Evolutionary conservation across 192 early-diverging fungal genomes (phyloP).

Genomic region (Backusella parvicylindrica): DNA sequence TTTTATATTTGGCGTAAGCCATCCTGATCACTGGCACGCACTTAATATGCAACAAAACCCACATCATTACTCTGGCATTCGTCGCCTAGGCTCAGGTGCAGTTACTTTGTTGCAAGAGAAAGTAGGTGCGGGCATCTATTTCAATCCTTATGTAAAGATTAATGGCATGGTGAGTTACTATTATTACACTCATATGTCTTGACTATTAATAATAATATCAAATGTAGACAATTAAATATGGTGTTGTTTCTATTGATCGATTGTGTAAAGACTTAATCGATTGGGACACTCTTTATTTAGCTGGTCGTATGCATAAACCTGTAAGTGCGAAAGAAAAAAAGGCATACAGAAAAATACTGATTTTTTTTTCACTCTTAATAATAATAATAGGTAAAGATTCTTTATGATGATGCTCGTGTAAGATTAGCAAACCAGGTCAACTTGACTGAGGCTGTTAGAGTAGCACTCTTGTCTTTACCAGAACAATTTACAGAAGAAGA

Average conservation of each 20-base stretch:
- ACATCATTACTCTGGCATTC: constrained; percentile 87
- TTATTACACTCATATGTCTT: background rate
- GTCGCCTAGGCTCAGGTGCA: constrained; percentile 65
- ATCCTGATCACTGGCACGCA: constrained; percentile 97
- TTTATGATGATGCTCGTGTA: constrained; percentile 73
- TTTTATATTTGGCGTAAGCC: constrained; percentile 92
- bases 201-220: background rate
- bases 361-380: background rate
- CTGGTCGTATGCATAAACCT: constrained; percentile 97
- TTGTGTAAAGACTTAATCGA: constrained; percentile 85
- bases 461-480: constrained; percentile 82
- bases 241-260: constrained; percentile 89
- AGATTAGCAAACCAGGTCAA: constrained; percentile 81
- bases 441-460: constrained; percentile 76
- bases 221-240: constrained; percentile 84
- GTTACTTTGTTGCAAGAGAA: constrained; percentile 77
- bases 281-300: constrained; percentile 95
- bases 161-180: constrained; percentile 69
- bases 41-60: constrained; percentile 92
- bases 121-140: constrained; percentile 91
- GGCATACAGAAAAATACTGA: too few species aligned
- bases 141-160: constrained; percentile 89
- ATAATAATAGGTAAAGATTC: constrained; percentile 60
- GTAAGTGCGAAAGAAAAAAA: constrained; percentile 37
- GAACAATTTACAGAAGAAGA: constrained; percentile 76